These are phyloP conservation scores for Ustilago tritici DNA, from an alignment of 1,284 basidiomycete genomes.

Conservation along the genomic window DNA sequence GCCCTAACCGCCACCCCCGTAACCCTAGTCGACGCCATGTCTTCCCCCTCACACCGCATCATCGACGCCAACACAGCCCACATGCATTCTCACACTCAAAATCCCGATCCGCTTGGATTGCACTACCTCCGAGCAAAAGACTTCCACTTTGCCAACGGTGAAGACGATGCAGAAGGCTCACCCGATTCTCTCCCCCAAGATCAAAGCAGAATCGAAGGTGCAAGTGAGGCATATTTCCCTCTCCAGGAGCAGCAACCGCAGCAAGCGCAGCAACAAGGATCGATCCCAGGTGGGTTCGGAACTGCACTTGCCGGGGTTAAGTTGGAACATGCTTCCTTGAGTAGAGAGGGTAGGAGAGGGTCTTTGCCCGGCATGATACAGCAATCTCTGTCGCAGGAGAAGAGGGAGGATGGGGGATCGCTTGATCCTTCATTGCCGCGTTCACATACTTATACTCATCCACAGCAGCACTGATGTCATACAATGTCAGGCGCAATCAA, in stretches of 20 bases:
- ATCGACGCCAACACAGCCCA: slow-evolving; percentile 17
- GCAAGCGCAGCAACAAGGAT: neutral
- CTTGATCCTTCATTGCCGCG: neutral
- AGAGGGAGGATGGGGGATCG: neutral
- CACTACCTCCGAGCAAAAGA: slow-evolving; percentile 8
- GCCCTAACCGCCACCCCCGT: slow-evolving; percentile 8
- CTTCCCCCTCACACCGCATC: slow-evolving; percentile 10
- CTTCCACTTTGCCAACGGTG: slow-evolving; percentile 14
- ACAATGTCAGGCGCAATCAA: neutral
- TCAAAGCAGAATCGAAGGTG: neutral
- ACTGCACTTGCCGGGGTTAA: neutral
- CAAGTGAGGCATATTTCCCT: slow-evolving; percentile 8
- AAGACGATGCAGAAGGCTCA: slow-evolving; percentile 32
- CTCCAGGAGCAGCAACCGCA: neutral
- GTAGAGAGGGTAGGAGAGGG: neutral
- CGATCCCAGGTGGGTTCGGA: slow-evolving; percentile 11
- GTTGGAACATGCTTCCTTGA: neutral
- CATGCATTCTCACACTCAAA: neutral
- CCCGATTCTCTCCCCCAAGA: slow-evolving; percentile 15
- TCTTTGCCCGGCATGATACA: neutral
- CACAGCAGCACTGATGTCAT: neutral
- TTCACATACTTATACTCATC: neutral
- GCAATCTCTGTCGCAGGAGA: neutral
- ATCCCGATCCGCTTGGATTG: neutral
- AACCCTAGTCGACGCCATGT: slow-evolving; percentile 34